Evolutionary conservation across 192 early-diverging fungal species (phyloP), one percentile per base, ranked within the genome.

Genomic region (Radiomyces spectabilis): DNA sequence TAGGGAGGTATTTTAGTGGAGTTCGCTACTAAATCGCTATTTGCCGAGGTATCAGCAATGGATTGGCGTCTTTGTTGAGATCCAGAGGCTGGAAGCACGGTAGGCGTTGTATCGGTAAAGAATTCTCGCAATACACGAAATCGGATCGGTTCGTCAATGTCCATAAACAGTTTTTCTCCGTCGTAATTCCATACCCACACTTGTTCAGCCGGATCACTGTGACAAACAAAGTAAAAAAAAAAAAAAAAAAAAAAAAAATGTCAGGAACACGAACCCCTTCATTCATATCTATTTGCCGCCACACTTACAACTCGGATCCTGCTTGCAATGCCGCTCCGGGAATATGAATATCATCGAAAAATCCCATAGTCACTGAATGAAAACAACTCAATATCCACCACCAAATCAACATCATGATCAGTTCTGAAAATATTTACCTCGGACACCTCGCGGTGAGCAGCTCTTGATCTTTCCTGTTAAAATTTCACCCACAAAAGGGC

Each of bases 311-410:
- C 19, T 76, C 73, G 22, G 83, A 79, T 24, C 75, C 74, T 0
- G 58, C 32, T 21, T 83, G 87, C 63, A 93, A 69, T 32, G 80
- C 70, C 16, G 57, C 60, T 3, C 73, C 63, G 1, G 94, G 88
- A 24, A 97, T 85, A 33, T 69, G 63, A 24, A 97, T 92, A 66
- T 97, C 94, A 67, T 93, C 91, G 70, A 97, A 94, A 57, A 94
- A 97, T 15, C 84, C 89, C 66, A 93, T 71, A 4, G 88, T 76
- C 0, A 93, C 85, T 80, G 73, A 32, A 39, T 33, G 21, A 27
- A 32, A 46, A 41, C 45, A 68, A 37, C 53, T 16, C 6, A 27
- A 44, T 19, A 24, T 1, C 8, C 18, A 18, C 9, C 12, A 37
- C 8, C 10, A 4, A 49, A 21, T 24, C 19, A 22, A 5, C 2